These are phyloP conservation scores for Imleria badia DNA, from an alignment of 768 basidiomycete species.

Conservation along the genomic window DNA sequence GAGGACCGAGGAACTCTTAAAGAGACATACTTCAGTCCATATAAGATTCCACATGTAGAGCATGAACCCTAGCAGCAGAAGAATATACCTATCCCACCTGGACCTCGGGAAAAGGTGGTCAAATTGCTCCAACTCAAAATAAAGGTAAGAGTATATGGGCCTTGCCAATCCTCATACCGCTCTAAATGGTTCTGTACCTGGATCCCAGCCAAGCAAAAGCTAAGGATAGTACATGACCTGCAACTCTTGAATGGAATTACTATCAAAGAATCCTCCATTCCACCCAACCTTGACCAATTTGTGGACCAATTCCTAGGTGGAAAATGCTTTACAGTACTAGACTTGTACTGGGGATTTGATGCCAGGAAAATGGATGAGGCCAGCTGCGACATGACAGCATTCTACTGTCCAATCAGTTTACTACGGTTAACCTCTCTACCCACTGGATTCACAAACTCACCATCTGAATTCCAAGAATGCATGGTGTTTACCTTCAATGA, in stretches of 20 bases:
- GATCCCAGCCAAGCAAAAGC: not conserved
- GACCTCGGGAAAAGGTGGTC: not conserved
- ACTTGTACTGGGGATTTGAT: not conserved
- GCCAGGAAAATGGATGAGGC: not conserved
- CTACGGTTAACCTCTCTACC: not conserved
- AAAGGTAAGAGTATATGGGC: not conserved
- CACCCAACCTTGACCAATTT: not conserved
- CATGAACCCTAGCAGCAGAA: not conserved
- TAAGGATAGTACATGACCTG: not conserved
- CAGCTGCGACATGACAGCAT: not conserved
- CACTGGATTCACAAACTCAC: not conserved
- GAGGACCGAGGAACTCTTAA: not conserved
- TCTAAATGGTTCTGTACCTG: not conserved
- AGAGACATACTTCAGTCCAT: not conserved
- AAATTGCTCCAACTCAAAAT: not conserved
- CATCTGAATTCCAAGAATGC: not conserved
- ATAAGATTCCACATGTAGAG: not conserved
- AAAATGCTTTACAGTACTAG: not conserved
- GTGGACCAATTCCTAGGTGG: not conserved
- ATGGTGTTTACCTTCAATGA: not conserved
- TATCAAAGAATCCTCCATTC: not conserved
- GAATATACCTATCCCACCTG: not conserved
- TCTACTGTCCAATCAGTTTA: not conserved
- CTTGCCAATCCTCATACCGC: too few species aligned
- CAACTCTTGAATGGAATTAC: not conserved